Conservation (phyloP, 2,329 filamentous ascomycete species). For the Aspergillus intermedius region DNA sequence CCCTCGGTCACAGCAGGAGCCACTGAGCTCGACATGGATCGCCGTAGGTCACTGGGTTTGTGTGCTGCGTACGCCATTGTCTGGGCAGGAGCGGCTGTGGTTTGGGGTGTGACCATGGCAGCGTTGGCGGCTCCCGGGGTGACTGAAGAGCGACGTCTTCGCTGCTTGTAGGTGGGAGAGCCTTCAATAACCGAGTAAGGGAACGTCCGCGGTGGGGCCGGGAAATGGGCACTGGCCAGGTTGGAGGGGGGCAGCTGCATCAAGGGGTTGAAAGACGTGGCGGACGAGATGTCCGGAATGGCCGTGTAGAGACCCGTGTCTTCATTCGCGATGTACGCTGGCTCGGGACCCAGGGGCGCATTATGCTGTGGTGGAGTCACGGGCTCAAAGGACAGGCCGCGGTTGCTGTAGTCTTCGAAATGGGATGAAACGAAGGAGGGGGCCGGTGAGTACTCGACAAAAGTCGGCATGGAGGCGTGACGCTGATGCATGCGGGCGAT, state of each 20-base stretch:
- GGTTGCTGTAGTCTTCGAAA: conserved; percentile 95
- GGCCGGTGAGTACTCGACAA: conserved; percentile 95
- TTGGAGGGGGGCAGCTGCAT: conserved; percentile 86
- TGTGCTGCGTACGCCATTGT: conserved; percentile 55
- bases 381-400: conserved; percentile 92
- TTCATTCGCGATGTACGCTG: conserved; percentile 96
- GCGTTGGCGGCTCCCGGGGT: conserved; percentile 65
- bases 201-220: conserved; percentile 58
- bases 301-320: conserved; percentile 93
- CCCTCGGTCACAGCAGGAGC: conserved; percentile 67
- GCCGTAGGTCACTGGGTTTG: conserved; percentile 80
- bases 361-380: conserved; percentile 92
- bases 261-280: conserved; percentile 75
- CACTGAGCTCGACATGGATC: conserved; percentile 84
- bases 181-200: conserved; percentile 96
- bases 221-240: conserved; percentile 71
- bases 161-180: conserved; percentile 97
- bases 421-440: conserved; percentile 98
- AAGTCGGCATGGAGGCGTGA: conserved; percentile 97
- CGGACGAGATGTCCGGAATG: conserved; percentile 75
- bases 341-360: conserved; percentile 72
- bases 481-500: conserved; percentile 78
- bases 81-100: conserved; percentile 29
- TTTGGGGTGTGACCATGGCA: conserved; percentile 45
- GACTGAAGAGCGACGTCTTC: conserved; percentile 86